A percentile compares a stretch with the other conserved stretches of the same genome.
Evolutionary conservation across 2,329 filamentous ascomycete species (phyloP).

Genomic region (Scedosporium aurantiacum): DNA sequence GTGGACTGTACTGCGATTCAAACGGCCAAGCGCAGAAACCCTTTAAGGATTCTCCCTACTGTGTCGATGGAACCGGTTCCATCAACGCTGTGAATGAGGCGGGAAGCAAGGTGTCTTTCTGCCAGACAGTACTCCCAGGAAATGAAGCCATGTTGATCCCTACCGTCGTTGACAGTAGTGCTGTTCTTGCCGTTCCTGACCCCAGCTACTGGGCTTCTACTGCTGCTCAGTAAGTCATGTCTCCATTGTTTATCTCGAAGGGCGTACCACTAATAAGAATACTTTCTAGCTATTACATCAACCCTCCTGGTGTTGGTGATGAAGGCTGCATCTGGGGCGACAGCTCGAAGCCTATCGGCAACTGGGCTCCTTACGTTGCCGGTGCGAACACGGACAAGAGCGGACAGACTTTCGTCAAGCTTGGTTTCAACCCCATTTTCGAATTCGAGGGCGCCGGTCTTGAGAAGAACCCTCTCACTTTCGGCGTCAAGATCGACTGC

Average conservation of each 20-base stretch:
- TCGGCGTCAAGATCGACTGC: slow-evolving; percentile 61
- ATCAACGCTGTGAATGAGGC: slow-evolving; percentile 58
- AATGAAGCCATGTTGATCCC: slow-evolving; percentile 77
- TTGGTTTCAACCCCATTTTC: slow-evolving; percentile 71
- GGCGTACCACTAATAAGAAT: neutral
- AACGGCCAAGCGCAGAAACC: slow-evolving; percentile 57
- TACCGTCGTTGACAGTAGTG: slow-evolving; percentile 50
- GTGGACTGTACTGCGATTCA: slow-evolving; percentile 61
- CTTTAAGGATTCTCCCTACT: slow-evolving; percentile 57
- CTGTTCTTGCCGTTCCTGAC: slow-evolving; percentile 55
- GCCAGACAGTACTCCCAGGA: slow-evolving; percentile 68
- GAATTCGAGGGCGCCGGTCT: slow-evolving; percentile 49
- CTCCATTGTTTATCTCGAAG: neutral
- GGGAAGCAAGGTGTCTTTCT: slow-evolving; percentile 54
- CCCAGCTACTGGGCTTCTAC: slow-evolving; percentile 60
- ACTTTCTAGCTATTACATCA: slow-evolving; percentile 57
- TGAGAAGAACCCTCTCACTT: slow-evolving; percentile 47
- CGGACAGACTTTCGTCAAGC: slow-evolving; percentile 62
- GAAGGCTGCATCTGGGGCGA: slow-evolving; percentile 65
- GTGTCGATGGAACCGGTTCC: slow-evolving; percentile 55
- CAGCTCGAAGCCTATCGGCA: slow-evolving; percentile 50
- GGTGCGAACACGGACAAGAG: slow-evolving; percentile 58
- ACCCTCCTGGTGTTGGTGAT: slow-evolving; percentile 54
- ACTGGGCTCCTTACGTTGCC: slow-evolving; percentile 68
- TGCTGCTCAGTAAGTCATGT: slow-evolving; percentile 55